Conservation (phyloP, 2,329 filamentous ascomycete genomes). For the Magnaporthiopsis incrustans region DNA sequence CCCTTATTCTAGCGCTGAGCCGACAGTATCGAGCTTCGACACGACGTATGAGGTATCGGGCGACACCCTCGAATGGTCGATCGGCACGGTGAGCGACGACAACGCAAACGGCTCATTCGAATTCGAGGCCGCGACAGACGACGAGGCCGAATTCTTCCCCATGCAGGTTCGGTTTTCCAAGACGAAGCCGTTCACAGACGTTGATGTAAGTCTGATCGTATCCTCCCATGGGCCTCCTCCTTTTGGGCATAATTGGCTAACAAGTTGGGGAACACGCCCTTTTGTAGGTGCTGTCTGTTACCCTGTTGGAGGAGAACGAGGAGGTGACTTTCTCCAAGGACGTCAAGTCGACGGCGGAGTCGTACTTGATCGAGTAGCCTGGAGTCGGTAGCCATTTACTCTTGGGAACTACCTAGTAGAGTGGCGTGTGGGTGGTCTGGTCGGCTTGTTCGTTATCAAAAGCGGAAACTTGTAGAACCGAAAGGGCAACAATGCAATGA, state of each 20-base stretch:
- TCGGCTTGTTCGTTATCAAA: not conserved
- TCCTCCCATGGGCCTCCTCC: not conserved
- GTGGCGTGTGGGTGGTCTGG: not conserved
- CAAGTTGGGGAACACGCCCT: slow-evolving; percentile 3
- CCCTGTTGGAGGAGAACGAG: slow-evolving; percentile 66
- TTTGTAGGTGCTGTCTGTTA: slow-evolving; percentile 55
- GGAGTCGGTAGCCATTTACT: not conserved
- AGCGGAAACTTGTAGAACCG: not conserved
- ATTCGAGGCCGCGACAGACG: slow-evolving; percentile 81
- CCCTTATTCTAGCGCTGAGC: slow-evolving; percentile 78
- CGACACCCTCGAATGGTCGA: slow-evolving; percentile 88
- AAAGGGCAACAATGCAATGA: not conserved
- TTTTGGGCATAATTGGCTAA: slow-evolving; percentile 17
- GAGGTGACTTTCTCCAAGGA: slow-evolving; percentile 79
- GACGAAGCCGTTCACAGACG: slow-evolving; percentile 77
- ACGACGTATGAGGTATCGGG: slow-evolving; percentile 89
- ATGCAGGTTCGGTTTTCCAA: slow-evolving; percentile 91
- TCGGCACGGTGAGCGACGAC: slow-evolving; percentile 75
- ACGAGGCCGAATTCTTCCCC: slow-evolving; percentile 95
- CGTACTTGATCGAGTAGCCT: slow-evolving; percentile 64
- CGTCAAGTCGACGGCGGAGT: slow-evolving; percentile 66
- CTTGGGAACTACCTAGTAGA: not conserved
- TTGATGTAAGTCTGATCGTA: slow-evolving; percentile 64
- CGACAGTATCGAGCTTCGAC: slow-evolving; percentile 85
- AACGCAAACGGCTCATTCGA: slow-evolving; percentile 86